Base-by-base conservation (phyloP, 306 rosid species). In the Rubus idaeus region DNA sequence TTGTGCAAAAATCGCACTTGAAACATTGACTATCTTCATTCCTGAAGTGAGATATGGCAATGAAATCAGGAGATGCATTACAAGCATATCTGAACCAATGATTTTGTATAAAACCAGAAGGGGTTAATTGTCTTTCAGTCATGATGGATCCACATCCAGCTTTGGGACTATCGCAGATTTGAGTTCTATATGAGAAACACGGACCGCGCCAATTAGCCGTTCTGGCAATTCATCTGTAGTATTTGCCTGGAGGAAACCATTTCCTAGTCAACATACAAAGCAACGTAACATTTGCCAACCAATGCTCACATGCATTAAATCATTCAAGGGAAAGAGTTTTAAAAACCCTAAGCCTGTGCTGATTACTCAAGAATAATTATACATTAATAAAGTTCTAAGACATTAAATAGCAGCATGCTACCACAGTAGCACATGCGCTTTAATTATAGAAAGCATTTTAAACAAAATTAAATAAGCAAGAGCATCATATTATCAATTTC, bases 151-250 rank as follows among this genome's bases (percentile, higher is more conserved):
- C 47, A 78, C 77, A 10, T 89, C 97, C 83, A 95, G 83, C 74
- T 91, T 90, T 9, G 99, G 92, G 35, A 87, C 88, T 67, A 84
- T 66, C 68, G 99, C 97, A 41, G 97, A 86, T 44, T 82, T 77
- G 50, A 95, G 97, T 75, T 89, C 91, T 75, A 95, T 73, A 79
- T 95, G 99, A 71, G 97, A 92, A 71, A 92, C 70, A 5, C 99
- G 97, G 74, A 92, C 97, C 10, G 99, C 99, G 56, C 99, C 97
- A 71, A 95, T 86, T 70, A 95, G 91, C 87, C 94, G 83, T 84
- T 95, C 99, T 2, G 99, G 97, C 79, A 95, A 89, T 88, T 95
- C 99, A 83, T 88, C 94, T 30, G 89, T 70, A 13, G 88, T 85
- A 80, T 92, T 95, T 86, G 89, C 99, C 99, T 95, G 85, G 16